Evolutionary conservation across 805 yeast species (phyloP).

Genomic region (Myxozyma geophila): DNA sequence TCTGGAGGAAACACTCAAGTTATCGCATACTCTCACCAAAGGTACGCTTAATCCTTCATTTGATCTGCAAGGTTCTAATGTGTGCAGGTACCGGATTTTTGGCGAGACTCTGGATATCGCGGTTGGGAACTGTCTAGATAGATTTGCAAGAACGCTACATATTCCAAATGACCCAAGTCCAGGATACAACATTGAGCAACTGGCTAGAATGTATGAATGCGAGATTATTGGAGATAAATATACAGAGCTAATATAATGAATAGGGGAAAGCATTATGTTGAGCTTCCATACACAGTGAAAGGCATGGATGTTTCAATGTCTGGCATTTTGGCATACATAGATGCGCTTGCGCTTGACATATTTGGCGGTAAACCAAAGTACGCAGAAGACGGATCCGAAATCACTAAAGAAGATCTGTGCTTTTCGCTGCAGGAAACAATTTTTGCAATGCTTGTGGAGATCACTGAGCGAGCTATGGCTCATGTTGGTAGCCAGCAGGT

Average conservation of each 20-base stretch:
- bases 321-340: slow-evolving; percentile 87
- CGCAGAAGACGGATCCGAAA: slow-evolving; percentile 51
- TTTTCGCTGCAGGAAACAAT: slow-evolving; percentile 90
- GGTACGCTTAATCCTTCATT: slow-evolving; percentile 42
- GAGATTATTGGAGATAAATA: background rate
- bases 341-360: slow-evolving; percentile 74
- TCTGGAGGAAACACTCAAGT: slow-evolving; percentile 99
- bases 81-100: slow-evolving; percentile 75
- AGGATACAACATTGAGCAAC: slow-evolving; percentile 93
- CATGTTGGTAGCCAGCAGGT: slow-evolving; percentile 91
- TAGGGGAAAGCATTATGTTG: slow-evolving; percentile 58
- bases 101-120: slow-evolving; percentile 99
- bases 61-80: background rate
- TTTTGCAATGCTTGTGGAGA: slow-evolving; percentile 95
- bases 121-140: slow-evolving; percentile 92
- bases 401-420: slow-evolving; percentile 86
- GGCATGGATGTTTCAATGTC: slow-evolving; percentile 99
- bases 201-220: slow-evolving; percentile 70
- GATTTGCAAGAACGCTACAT: slow-evolving; percentile 89
- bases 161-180: slow-evolving; percentile 96
- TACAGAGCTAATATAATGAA: background rate
- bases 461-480: slow-evolving; percentile 98
- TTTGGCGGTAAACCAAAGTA: slow-evolving; percentile 51
- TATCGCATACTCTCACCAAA: slow-evolving; percentile 90
- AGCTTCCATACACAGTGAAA: slow-evolving; percentile 92